phyloP scores from a whole-genome alignment of 331 rosid genomes.

The Pyrus hybrid region DNA sequence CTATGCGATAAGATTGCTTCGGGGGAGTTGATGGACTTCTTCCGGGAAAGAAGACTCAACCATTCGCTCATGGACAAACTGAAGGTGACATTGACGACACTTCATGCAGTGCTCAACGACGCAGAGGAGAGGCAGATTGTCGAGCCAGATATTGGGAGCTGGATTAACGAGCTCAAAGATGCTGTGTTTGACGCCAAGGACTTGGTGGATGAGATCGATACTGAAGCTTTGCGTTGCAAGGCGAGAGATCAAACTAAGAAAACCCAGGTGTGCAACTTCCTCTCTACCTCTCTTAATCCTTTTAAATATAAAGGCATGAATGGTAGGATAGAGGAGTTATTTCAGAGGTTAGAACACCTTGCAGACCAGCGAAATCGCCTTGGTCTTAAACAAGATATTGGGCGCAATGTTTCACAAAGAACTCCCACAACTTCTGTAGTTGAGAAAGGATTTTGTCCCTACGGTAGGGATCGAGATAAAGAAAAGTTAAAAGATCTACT shows the following conservation, averaged over 20 bases:
- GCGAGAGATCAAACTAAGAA: background rate
- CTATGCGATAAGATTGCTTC: background rate
- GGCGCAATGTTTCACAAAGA: background rate
- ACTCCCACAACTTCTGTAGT: background rate
- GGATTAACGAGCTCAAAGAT: background rate
- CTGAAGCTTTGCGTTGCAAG: background rate
- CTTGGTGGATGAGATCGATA: conserved; percentile 3
- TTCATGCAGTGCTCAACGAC: conserved; percentile 6
- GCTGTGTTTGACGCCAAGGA: conserved; percentile 15
- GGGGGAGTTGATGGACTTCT: background rate
- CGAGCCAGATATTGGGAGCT: background rate
- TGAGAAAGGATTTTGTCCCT: background rate
- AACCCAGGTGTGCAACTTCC: background rate
- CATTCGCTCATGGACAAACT: background rate
- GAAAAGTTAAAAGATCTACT: background rate
- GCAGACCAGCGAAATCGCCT: background rate
- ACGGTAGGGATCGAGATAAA: conserved; percentile 16
- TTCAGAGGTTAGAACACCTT: conserved; percentile 13
- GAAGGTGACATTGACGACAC: background rate
- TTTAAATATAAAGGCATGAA: no score
- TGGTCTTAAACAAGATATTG: conserved; percentile 1
- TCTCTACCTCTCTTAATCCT: background rate
- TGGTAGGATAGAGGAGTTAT: background rate
- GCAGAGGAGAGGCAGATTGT: conserved; percentile 23
- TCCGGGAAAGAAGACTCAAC: background rate